phyloP scores from a whole-genome alignment of 495 filamentous ascomycete genomes.

The Daldinia concentrica region DNA sequence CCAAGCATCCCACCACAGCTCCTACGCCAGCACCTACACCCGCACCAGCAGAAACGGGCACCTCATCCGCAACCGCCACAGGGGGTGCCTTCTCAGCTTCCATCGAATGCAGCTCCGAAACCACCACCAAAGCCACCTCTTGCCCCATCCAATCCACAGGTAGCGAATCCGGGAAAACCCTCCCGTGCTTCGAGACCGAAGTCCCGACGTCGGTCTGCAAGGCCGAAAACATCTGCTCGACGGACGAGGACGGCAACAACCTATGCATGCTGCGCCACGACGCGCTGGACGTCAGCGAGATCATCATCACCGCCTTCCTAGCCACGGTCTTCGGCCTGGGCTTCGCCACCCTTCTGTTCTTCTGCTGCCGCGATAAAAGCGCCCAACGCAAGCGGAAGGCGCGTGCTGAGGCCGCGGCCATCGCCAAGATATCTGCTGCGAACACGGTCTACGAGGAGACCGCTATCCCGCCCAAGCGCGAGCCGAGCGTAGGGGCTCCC shows the following conservation, averaged over 20 bases:
- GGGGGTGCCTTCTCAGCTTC: conserved; percentile 19
- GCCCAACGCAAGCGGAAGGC: conserved; percentile 46
- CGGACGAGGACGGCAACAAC: conserved; percentile 44
- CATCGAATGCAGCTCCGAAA: conserved; percentile 52
- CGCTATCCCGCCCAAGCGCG: not conserved
- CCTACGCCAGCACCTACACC: conserved; percentile 26
- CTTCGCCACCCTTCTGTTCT: conserved; percentile 50
- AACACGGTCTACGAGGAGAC: conserved; percentile 18
- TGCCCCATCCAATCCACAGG: conserved; percentile 54
- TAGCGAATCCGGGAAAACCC: conserved; percentile 38
- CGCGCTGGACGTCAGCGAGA: conserved; percentile 47
- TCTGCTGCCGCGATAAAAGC: conserved; percentile 53
- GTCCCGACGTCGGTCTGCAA: conserved; percentile 51
- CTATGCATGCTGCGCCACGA: conserved; percentile 56
- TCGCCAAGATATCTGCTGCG: conserved; percentile 49
- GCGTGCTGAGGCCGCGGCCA: conserved; percentile 48
- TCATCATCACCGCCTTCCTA: conserved; percentile 57
- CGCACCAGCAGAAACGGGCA: conserved; percentile 16
- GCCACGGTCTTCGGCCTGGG: conserved; percentile 42
- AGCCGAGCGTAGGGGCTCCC: not conserved
- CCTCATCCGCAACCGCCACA: conserved; percentile 22
- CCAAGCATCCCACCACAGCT: conserved; percentile 2
- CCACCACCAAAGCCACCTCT: conserved; percentile 36
- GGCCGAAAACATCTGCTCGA: conserved; percentile 56
- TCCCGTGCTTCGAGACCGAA: conserved; percentile 52